These are phyloP conservation scores for Aureobasidium sp. DNA, from an alignment of 2,329 filamentous ascomycete species.

Conservation along the genomic window DNA sequence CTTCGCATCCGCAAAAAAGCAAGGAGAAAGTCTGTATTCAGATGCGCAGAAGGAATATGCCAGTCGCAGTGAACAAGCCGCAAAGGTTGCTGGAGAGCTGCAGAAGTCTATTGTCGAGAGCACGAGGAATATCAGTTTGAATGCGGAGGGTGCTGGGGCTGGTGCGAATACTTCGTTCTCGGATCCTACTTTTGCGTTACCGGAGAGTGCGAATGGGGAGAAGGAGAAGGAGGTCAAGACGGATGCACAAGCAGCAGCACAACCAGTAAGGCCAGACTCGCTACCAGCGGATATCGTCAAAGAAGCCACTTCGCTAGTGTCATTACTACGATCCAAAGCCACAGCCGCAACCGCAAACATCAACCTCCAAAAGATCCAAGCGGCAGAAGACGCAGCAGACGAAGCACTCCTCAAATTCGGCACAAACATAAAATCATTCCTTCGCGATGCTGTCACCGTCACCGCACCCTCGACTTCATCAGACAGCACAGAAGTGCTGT, in stretches of 20 bases:
- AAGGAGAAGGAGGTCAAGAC: slow-evolving; percentile 20
- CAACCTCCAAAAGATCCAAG: slow-evolving; percentile 72
- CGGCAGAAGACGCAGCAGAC: slow-evolving; percentile 90
- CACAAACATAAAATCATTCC: slow-evolving; percentile 78
- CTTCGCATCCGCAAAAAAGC: slow-evolving; percentile 81
- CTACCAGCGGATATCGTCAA: slow-evolving; percentile 45
- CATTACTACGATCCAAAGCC: slow-evolving; percentile 68
- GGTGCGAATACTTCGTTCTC: slow-evolving; percentile 23
- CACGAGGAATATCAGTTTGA: slow-evolving; percentile 66
- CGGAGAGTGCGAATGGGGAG: neutral
- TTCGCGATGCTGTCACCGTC: slow-evolving; percentile 84
- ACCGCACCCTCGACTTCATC: slow-evolving; percentile 54
- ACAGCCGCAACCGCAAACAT: slow-evolving; percentile 48
- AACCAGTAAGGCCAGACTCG: slow-evolving; percentile 33
- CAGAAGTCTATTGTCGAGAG: slow-evolving; percentile 42
- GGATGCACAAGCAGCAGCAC: neutral
- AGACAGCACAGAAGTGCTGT: slow-evolving; percentile 55
- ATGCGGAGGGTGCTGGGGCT: slow-evolving; percentile 21
- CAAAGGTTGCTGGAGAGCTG: slow-evolving; percentile 68
- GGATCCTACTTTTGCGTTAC: slow-evolving; percentile 19
- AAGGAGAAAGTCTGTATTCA: slow-evolving; percentile 84
- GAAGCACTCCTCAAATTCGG: slow-evolving; percentile 91
- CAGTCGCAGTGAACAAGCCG: slow-evolving; percentile 61
- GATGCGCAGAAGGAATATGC: slow-evolving; percentile 75
- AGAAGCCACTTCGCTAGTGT: slow-evolving; percentile 60